Percentiles rank a stretch among this genome's conserved stretches.
These are phyloP conservation scores for Fusarium falciforme DNA, from an alignment of 2,329 filamentous ascomycete species.

Conservation along the genomic window DNA sequence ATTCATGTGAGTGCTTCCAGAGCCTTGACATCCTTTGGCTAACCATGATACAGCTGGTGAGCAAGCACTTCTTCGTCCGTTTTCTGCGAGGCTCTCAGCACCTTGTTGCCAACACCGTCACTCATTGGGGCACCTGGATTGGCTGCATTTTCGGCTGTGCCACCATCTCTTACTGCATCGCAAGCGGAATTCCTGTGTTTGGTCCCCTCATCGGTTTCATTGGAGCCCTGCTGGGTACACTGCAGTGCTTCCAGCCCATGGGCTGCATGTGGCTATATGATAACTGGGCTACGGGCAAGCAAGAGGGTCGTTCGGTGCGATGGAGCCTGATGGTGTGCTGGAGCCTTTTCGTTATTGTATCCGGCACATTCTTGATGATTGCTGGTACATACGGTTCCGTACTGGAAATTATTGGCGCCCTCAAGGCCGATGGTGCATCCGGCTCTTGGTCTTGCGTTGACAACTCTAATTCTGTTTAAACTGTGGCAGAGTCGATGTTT, in stretches of 20 bases:
- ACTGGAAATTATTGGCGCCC: background rate
- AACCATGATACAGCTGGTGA: conserved; percentile 5
- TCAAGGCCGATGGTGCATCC: background rate
- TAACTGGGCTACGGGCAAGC: conserved; percentile 11
- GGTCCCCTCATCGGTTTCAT: conserved; percentile 28
- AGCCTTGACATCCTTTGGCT: background rate
- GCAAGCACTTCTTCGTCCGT: conserved; percentile 47
- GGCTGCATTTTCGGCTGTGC: conserved; percentile 18
- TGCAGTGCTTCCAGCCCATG: conserved; percentile 32
- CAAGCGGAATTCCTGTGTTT: conserved; percentile 30
- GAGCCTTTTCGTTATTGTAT: conserved; percentile 16
- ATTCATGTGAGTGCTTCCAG: conserved; percentile 23
- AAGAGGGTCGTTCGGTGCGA: background rate
- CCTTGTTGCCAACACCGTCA: conserved; percentile 38
- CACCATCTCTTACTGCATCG: conserved; percentile 27
- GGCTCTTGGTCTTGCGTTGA: conserved; percentile 21
- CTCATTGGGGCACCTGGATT: conserved; percentile 47
- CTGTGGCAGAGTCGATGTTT: too few species aligned
- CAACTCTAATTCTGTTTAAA: conserved; percentile 18
- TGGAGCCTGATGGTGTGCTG: conserved; percentile 14
- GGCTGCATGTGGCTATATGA: conserved; percentile 36
- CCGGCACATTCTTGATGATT: conserved; percentile 21
- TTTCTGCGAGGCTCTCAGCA: conserved; percentile 46
- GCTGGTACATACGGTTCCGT: conserved; percentile 28
- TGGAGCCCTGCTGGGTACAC: conserved; percentile 32